These are phyloP conservation scores for Coriolopsis trogii DNA, from an alignment of 1,284 basidiomycete species.

Conservation along the genomic window DNA sequence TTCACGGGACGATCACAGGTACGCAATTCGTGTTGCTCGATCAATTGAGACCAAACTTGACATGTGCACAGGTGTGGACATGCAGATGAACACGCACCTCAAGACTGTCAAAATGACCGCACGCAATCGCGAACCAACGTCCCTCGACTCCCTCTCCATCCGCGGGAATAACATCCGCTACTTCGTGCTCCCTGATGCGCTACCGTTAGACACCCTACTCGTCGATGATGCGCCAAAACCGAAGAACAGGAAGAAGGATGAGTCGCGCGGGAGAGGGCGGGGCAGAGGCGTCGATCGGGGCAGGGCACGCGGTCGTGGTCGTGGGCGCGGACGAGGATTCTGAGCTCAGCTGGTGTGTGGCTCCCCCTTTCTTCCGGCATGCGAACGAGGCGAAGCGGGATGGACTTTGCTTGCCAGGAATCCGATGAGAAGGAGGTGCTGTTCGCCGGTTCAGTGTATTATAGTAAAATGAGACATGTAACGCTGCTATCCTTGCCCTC, in stretches of 20 bases:
- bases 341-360: too few relatives aligned
- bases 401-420: too few relatives aligned
- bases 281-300: constrained; percentile 54
- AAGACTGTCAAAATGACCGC: constrained; percentile 97
- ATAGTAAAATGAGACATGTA: too few relatives aligned
- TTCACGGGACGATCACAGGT: constrained; percentile 98
- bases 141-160: constrained; percentile 88
- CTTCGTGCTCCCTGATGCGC: constrained; percentile 94
- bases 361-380: too few relatives aligned
- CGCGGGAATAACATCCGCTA: constrained; percentile 94
- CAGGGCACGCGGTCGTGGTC: constrained; percentile 41
- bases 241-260: constrained; percentile 85
- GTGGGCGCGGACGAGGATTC: constrained; percentile 29
- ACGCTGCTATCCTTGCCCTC: too few relatives aligned
- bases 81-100: constrained; percentile 97
- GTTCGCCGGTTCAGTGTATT: too few relatives aligned
- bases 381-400: too few relatives aligned
- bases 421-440: too few relatives aligned
- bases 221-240: constrained; percentile 98
- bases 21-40: constrained; percentile 35
- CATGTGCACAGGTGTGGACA: constrained; percentile 94
- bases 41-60: too few relatives aligned
- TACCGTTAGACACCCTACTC: constrained; percentile 94
- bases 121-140: constrained; percentile 82
- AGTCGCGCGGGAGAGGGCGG: constrained; percentile 66